Conservation (phyloP, 768 basidiomycete species). For the Leccinum subtestaceum region DNA sequence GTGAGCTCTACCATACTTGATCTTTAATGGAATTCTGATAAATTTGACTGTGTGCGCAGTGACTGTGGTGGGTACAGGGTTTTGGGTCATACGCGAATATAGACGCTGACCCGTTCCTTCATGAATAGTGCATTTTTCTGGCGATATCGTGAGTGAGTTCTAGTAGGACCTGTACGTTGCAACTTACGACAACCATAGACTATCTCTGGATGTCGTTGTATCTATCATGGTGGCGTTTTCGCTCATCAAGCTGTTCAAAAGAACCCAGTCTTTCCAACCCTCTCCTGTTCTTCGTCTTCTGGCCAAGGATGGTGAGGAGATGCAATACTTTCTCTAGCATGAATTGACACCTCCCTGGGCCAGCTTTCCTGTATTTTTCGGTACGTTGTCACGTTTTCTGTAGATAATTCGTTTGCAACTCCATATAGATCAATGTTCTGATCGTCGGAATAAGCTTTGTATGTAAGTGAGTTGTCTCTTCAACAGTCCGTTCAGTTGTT, state of each 20-base stretch:
- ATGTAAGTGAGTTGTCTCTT: constrained; percentile 7
- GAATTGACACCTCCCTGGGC: neutral
- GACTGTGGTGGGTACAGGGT: neutral
- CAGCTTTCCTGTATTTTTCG: neutral
- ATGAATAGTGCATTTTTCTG: constrained; percentile 3
- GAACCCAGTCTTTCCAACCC: neutral
- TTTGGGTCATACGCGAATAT: too few relatives aligned
- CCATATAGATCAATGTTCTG: neutral
- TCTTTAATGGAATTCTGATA: neutral
- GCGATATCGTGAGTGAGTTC: constrained; percentile 1
- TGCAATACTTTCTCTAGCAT: neutral
- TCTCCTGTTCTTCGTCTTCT: constrained; percentile 2
- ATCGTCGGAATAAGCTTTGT: neutral
- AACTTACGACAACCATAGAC: neutral
- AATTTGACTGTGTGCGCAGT: neutral
- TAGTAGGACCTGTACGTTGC: too few relatives aligned
- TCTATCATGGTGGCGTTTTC: constrained; percentile 4
- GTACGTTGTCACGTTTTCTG: neutral
- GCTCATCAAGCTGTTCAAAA: constrained; percentile 1
- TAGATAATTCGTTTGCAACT: neutral
- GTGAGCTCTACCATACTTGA: neutral
- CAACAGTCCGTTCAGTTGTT: neutral
- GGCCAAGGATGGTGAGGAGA: constrained; percentile 10
- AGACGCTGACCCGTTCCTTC: neutral
- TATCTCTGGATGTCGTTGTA: neutral